A percentile compares a stretch with the other conserved stretches of the same genome.
phyloP scores from a whole-genome alignment of 441 rosid genomes.

The Euphorbia schlechtendalii region DNA sequence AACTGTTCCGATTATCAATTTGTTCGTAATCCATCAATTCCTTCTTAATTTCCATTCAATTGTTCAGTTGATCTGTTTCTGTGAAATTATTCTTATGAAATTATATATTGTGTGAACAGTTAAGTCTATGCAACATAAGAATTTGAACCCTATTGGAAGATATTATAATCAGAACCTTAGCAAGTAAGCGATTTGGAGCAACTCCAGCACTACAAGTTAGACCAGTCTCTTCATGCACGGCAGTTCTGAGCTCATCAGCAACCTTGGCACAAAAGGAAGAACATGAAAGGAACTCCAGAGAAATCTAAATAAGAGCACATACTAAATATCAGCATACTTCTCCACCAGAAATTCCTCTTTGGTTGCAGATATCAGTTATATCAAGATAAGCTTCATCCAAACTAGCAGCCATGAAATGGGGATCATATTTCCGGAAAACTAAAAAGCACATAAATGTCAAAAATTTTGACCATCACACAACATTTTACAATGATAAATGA shows the following conservation, averaged over 20 bases:
- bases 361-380: conserved; percentile 68
- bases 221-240: conserved; percentile 67
- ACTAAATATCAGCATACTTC: conserved; percentile 45
- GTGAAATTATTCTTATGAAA: too few relatives aligned
- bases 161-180: conserved; percentile 50
- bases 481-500: conserved; percentile 1
- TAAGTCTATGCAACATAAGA: conserved; percentile 1
- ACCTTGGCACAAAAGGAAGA: conserved; percentile 41
- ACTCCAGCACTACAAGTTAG: conserved; percentile 97
- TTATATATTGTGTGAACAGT: not conserved
- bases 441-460: conserved; percentile 18
- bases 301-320: too few relatives aligned
- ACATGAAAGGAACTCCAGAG: conserved; percentile 1
- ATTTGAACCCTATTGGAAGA: not conserved
- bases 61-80: too few relatives aligned
- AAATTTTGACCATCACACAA: conserved; percentile 11
- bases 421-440: conserved; percentile 70
- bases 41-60: too few relatives aligned
- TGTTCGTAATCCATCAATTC: too few relatives aligned
- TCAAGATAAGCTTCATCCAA: conserved; percentile 98
- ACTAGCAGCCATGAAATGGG: conserved; percentile 61
- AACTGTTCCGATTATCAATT: too few relatives aligned
- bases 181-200: conserved; percentile 86
- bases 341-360: conserved; percentile 50
- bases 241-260: conserved; percentile 75